Evolutionary conservation across 2,329 filamentous ascomycete species (phyloP), one percentile per base, ranked within the genome.

Genomic region (Microsporum audouinii): DNA sequence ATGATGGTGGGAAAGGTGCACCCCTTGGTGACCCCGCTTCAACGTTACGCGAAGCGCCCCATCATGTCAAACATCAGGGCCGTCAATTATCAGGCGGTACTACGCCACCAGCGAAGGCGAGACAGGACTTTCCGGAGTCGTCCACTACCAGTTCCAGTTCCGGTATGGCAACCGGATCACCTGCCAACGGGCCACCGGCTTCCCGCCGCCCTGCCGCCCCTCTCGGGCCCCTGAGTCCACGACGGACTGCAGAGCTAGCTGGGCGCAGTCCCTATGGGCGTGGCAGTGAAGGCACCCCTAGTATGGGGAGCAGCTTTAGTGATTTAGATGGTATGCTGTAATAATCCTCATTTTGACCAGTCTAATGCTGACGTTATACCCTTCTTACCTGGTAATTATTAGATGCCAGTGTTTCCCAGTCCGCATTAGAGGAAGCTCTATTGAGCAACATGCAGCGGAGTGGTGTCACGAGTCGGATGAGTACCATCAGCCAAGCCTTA

Each of bases 241-340:
- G 56, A 7, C 79, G 82, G 45, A 71, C 78, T 5, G 77, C 77
- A 1, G 79, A 81, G 49, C 66, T 82, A 14, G 74, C 77, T 1
- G 74, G 73, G 38, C 70, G 79, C 27, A 81, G 78, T 61, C 79
- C 81, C 0, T 73, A 75, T n/a, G 71, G 71, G 45, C 71, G 71
- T 8, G 74, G 77, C 10, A 83, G 79, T 61, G 80, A 83, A 63
- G 80, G 80, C 10, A 81, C 80, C 7, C 81, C 81, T 2, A 84
- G 81, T 64, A 84, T 84, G 80, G 84, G 84, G 0, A 85, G 83
- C 64, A 85, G 82, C 61, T 86, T 86, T 66, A 85, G 82, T 65
- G 84, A 86, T 69, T 73, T 87, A 39, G 84, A 86, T 68, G 82
- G 82, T 81, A 72, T 61, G 70, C 63, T 34, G 27, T 43, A 29